These are phyloP conservation scores for Exobasidium rhododendri DNA, from an alignment of 1,284 basidiomycete species.

Conservation along the genomic window DNA sequence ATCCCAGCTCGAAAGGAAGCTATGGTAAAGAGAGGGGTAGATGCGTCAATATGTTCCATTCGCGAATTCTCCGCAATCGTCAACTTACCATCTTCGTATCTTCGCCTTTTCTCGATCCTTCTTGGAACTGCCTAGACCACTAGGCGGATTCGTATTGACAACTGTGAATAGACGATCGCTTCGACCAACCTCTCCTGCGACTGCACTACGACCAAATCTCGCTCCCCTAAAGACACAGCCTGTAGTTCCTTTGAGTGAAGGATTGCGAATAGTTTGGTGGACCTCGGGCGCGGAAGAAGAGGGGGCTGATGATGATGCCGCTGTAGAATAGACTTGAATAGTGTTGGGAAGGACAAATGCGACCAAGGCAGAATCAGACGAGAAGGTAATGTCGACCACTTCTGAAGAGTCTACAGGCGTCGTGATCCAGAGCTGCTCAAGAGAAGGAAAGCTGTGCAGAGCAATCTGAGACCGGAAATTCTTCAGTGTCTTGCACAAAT, in stretches of 20 bases:
- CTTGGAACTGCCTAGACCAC: constrained; percentile 21
- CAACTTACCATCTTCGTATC: constrained; percentile 29
- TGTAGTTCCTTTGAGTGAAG: constrained; percentile 39
- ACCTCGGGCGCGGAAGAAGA: constrained; percentile 7
- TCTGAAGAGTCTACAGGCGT: constrained; percentile 22
- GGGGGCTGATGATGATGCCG: neutral
- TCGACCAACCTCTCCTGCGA: constrained; percentile 18
- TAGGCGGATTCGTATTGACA: constrained; percentile 35
- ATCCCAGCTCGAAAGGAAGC: constrained; percentile 49
- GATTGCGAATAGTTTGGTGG: constrained; percentile 47
- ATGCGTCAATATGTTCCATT: neutral
- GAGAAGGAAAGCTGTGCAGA: constrained; percentile 42
- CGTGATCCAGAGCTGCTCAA: constrained; percentile 31
- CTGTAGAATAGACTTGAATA: constrained; percentile 9
- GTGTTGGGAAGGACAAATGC: constrained; percentile 16
- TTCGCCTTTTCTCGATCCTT: constrained; percentile 25
- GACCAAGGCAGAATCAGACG: constrained; percentile 41
- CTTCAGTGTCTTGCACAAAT: too few species aligned
- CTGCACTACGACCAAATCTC: constrained; percentile 25
- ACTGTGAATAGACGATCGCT: constrained; percentile 42
- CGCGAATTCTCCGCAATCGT: neutral
- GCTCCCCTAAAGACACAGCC: constrained; percentile 44
- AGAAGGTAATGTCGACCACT: constrained; percentile 50
- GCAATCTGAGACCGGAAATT: constrained; percentile 18
- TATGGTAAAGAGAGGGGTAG: constrained; percentile 14